Base-by-base conservation (phyloP, 208 protist species). In the Trypanosoma scelopori region DNA sequence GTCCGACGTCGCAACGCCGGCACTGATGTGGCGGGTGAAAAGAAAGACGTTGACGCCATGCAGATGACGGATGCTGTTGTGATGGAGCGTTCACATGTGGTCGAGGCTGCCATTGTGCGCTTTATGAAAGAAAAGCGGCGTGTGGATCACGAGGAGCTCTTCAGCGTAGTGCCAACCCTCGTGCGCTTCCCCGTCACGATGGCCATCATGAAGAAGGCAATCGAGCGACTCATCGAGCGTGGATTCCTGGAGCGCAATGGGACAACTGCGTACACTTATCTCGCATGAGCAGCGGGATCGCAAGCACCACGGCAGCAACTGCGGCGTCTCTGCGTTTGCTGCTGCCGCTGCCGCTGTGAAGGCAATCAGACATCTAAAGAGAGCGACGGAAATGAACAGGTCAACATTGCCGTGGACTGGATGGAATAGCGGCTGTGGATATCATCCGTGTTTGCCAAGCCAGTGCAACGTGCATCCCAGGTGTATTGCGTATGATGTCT, bases 201-300 rank as follows among this genome's bases (percentile, higher is more conserved):
- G 23, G 62, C 72, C 5, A 74, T 85, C 28, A 32, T 99, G 25
- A 99, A 99, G 81, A 95, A 94, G 66, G 62, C 89, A 6, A 91
- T 98, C 7, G 96, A 98, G 61, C 85, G 73, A 45, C 73, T 99
- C 46, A 95, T 99, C 55, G 95, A 98, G 20, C 88, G 96, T 20
- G 96, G 97, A 25, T 98, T 98, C 71, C 32, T 99, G 20, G 81
- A 90, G 59, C 85, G 97, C 32, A 84, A 84, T 23, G 74, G 92
- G 41, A 45, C 78, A 12, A 78, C 55, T 37, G 57, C 60, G 12
- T 98, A 98, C 82, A 57, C 63, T n/a, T 99, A 98, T 65, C 66
- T 97, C n/a, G 83, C 89, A 6, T 98, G 88, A 82, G 42, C 18
- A 23, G 11, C 12, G 20, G 28, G 22, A 18, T 12, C 6, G 39